Evolutionary conservation across 2,329 filamentous ascomycete species (phyloP), one percentile per base, ranked within the genome.

Genomic region (Trichoderma sp.): DNA sequence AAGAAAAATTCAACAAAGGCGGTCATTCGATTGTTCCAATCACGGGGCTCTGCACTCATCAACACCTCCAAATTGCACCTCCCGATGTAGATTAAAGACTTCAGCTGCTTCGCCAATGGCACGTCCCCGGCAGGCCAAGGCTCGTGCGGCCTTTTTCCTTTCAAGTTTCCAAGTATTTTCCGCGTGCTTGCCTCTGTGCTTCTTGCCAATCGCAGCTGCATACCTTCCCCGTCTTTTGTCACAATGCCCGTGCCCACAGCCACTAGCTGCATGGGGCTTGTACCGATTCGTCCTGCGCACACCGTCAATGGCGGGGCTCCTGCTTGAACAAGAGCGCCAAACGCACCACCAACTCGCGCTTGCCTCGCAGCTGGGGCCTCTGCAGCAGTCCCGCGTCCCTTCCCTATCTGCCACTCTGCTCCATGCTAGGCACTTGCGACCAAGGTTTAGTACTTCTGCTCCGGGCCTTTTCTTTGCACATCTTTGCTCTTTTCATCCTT

Each of bases 401-500:
- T 70, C 39, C 67, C 30, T 62, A 21, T 53, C 67, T 26, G 21
- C 57, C 24, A 43, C 56, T 51, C 24, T 58, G 36, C 66, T 51
- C 36, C 66, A 30, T 34, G n/a, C 36, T n/a, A 39, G 24, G 39
- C 32, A 51, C 65, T 34, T 32, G 57, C 57, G 57, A 60, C 57
- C 28, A 34, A 32, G 39, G 15, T 18, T n/a, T 60, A 34, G 28
- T 60, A 18, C 53, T 30, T 18, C 28, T 58, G 28, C 65, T 69
- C 56, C 65, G 51, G 30, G 47, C 21, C 26, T 72, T 73, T 72
- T 51, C 39, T 24, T 26, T 71, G 69, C 69, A 71, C 72, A 74
- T 74, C 73, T 72, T 74, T 75, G 24, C 74, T 73, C 69, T 66
- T 74, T 74, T 73, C 71, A 75, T 72, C 74, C 65, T 47, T 58